Evolutionary conservation across 257 asterid species (phyloP).

Genomic region (Thymus quinquecostatus): DNA sequence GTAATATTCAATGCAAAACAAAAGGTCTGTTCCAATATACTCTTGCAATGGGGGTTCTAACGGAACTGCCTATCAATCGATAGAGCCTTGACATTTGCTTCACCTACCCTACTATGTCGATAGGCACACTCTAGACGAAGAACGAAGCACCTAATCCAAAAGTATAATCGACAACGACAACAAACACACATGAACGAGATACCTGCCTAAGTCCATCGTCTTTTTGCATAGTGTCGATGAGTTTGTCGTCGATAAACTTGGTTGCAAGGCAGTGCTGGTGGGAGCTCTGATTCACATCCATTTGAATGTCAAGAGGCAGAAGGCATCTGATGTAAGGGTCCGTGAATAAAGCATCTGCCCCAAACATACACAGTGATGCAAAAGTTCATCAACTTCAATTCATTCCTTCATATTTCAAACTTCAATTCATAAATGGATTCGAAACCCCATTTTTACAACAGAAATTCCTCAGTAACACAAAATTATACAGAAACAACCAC

Average conservation of each 20-base stretch:
- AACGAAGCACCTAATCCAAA: not conserved
- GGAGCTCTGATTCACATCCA: constrained; percentile 40
- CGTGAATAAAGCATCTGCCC: constrained; percentile 71
- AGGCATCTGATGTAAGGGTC: constrained; percentile 84
- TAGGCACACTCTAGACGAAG: no score
- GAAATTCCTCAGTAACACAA: not conserved
- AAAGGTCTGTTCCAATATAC: no score
- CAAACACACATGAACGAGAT: not conserved
- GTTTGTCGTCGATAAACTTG: constrained; percentile 73
- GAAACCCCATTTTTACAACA: not conserved
- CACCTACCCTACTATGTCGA: no score
- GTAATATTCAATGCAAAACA: not conserved
- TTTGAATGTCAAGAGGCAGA: constrained; percentile 41
- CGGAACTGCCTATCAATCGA: no score
- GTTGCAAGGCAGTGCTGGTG: constrained; percentile 75
- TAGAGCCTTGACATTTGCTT: no score
- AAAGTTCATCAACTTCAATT: not conserved
- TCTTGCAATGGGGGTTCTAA: no score
- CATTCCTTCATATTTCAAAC: not conserved
- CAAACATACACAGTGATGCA: not conserved
- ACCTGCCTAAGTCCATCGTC: constrained; percentile 78
- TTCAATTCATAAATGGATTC: not conserved
- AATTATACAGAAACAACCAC: not conserved
- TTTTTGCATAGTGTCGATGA: constrained; percentile 45
- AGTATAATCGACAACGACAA: not conserved